Conservation (phyloP, 176 grass and related monocot genomes). For the Elymus sibiricus region DNA sequence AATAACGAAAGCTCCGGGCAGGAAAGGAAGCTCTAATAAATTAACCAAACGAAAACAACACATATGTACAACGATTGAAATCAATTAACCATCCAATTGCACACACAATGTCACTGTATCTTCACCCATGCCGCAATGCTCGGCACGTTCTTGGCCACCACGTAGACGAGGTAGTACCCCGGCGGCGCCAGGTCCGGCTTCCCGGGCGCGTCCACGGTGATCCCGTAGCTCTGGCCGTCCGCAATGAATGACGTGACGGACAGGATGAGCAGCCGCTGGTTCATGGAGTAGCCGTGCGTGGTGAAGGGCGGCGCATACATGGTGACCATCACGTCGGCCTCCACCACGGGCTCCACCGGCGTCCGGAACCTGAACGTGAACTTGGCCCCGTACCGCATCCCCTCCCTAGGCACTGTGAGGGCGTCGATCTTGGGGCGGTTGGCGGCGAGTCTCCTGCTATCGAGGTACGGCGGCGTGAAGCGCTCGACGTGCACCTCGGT, state of each 20-base stretch:
- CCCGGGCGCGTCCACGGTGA: conserved; percentile 32
- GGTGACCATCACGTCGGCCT: conserved; percentile 59
- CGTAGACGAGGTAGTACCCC: conserved; percentile 67
- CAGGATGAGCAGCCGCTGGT: conserved; percentile 74
- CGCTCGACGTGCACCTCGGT: conserved; percentile 88
- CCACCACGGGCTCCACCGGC: background rate
- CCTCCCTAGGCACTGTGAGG: background rate
- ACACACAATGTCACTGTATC: background rate
- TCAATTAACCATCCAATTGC: too few species aligned
- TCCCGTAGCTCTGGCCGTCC: conserved; percentile 4
- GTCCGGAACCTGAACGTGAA: conserved; percentile 49
- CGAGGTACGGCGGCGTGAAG: conserved; percentile 71
- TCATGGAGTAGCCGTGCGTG: conserved; percentile 10
- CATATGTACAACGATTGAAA: too few species aligned
- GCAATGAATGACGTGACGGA: conserved; percentile 4
- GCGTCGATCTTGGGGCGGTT: conserved; percentile 43
- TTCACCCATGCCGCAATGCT: conserved; percentile 61
- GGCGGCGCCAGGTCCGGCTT: conserved; percentile 56
- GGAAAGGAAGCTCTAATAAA: too few species aligned
- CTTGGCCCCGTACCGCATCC: conserved; percentile 38
- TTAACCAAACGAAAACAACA: too few species aligned
- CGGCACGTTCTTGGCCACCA: conserved; percentile 54
- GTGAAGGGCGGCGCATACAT: conserved; percentile 67
- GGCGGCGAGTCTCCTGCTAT: background rate
- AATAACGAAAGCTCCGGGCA: too few species aligned